Evolutionary conservation across 352 stramenopile genomes (phyloP).

Genomic region (Pythium phragmitis): DNA sequence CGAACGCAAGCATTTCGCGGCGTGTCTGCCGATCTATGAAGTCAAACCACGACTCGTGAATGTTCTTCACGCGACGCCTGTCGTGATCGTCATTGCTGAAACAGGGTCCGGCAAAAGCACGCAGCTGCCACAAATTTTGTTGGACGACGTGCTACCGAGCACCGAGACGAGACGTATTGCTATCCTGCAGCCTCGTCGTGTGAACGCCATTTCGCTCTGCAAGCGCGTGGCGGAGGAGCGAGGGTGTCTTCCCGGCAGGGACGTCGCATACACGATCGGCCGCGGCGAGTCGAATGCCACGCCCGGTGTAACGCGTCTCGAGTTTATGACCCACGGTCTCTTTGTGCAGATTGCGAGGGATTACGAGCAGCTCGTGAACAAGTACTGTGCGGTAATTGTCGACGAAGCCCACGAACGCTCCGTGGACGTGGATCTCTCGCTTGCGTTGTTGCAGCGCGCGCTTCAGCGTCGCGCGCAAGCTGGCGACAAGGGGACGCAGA

Average conservation of each 20-base stretch:
- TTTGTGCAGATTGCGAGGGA: slow-evolving; percentile 30
- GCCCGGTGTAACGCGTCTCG: neutral
- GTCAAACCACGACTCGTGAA: slow-evolving; percentile 21
- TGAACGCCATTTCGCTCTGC: slow-evolving; percentile 28
- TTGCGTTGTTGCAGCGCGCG: slow-evolving; percentile 23
- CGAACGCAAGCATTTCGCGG: slow-evolving; percentile 18
- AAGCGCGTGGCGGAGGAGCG: slow-evolving; percentile 26
- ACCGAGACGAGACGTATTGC: slow-evolving; percentile 20
- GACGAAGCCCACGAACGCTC: slow-evolving; percentile 35
- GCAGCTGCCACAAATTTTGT: slow-evolving; percentile 30
- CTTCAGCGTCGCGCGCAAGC: neutral
- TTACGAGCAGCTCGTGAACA: slow-evolving; percentile 10
- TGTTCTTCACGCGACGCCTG: slow-evolving; percentile 3
- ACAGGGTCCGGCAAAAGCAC: slow-evolving; percentile 37
- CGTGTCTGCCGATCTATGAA: slow-evolving; percentile 29
- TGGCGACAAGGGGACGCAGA: neutral
- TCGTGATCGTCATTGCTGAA: slow-evolving; percentile 29
- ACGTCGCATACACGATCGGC: slow-evolving; percentile 33
- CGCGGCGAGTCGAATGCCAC: slow-evolving; percentile 17
- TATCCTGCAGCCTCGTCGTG: slow-evolving; percentile 29
- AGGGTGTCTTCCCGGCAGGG: slow-evolving; percentile 4
- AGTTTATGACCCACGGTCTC: slow-evolving; percentile 33
- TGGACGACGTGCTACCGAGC: slow-evolving; percentile 24
- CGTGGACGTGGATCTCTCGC: slow-evolving; percentile 32
- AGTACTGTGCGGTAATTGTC: slow-evolving; percentile 29